Base-by-base conservation (phyloP, 257 asterid species). In the Verbascum thapsus region DNA sequence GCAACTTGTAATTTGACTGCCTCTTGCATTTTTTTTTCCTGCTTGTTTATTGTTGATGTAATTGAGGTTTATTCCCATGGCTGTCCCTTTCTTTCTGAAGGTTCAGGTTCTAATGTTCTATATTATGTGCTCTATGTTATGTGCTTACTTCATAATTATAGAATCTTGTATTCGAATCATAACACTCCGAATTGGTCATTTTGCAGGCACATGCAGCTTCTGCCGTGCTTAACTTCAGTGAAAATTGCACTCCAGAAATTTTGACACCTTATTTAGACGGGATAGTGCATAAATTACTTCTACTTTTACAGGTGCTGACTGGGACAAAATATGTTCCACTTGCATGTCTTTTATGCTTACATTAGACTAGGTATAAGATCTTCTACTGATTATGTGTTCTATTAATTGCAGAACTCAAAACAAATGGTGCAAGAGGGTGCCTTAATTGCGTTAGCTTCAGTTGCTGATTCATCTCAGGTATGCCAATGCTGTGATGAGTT, bases 341-440 rank as follows among this genome's bases (percentile, higher is more conserved):
- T 45, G 41, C 26, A 5, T 45, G 37, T 43, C 17, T 10, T 8
- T 19, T 17, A 26, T 55, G 42, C 8, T 19, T 26, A n/a, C 58
- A 47, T 34, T 63, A 53, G 13, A 44, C 52, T 26, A 32, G 5
- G 7, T 54, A n/a, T 59, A 38, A 20, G 15, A 8, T 44, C 12
- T 55, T 20, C 58, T 71, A 59, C 68, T 23, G 16, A 15, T 42
- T 32, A n/a, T 45, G 9, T 71, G 53, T 32, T 64, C n/a, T 65
- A 4, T 72, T 61, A 63, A 54, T 76, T 82, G 74, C 81, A 90
- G 98, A 88, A 90, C 61, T 80, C 96, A 58, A 90, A 90, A 61
- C 98, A 90, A 90, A 90, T 90, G 98, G 98, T 90, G 66, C 98
- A 90, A 73, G 98, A 90, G 78, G 98, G 98, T 68, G 95, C 98